Percentiles rank a stretch among this genome's conserved stretches.
phyloP scores from a whole-genome alignment of 257 asterid genomes.

The Apocynum venetum region DNA sequence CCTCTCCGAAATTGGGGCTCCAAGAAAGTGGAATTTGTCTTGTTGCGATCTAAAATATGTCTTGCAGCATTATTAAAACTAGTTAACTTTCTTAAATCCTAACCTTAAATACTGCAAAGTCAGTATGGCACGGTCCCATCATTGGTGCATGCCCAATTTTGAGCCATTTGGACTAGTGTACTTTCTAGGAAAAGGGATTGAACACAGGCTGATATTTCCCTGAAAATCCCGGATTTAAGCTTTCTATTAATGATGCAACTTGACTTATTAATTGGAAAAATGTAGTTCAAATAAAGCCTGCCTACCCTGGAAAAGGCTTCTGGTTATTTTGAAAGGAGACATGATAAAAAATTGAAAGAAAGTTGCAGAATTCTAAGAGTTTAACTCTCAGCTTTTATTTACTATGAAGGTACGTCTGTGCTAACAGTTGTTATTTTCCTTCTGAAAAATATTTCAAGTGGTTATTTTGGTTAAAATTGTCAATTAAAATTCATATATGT shows the following conservation, averaged over 20 bases:
- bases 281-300: not conserved
- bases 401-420: not conserved
- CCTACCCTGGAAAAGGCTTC: not conserved
- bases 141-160: not conserved
- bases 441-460: not conserved
- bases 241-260: not conserved
- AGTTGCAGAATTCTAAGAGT: not conserved
- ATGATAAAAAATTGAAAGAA: not conserved
- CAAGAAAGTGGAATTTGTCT: not conserved
- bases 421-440: not conserved
- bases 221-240: not conserved
- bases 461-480: constrained; percentile 4
- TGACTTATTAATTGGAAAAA: not conserved
- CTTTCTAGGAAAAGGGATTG: not conserved
- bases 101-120: not conserved
- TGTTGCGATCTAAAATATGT: not conserved
- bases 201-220: not conserved
- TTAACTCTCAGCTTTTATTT: not conserved
- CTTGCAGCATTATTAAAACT: not conserved
- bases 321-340: not conserved
- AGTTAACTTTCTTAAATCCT: not conserved
- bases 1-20: not conserved
- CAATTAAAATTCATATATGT: not conserved
- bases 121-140: not conserved
- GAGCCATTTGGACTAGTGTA: not conserved